Percentiles rank a stretch among this genome's conserved stretches.
Conservation (phyloP, 1,139 yeast species). For the Blastobotrys proliferans region DNA sequence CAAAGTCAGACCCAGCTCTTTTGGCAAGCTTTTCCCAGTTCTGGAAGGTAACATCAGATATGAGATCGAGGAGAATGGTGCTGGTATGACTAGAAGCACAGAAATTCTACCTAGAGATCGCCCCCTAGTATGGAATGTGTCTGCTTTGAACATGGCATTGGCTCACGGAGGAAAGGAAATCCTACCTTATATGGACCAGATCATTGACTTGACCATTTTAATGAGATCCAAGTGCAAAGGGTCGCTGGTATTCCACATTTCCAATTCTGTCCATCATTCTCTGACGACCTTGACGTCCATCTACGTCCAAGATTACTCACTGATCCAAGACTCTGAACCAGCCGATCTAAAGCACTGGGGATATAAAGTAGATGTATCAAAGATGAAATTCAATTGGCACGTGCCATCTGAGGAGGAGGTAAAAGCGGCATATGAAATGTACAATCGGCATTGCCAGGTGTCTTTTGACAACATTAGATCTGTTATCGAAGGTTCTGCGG, state of each 20-base stretch:
- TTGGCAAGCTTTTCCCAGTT: constrained; percentile 44
- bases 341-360: constrained; percentile 34
- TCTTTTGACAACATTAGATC: constrained; percentile 26
- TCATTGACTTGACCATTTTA: constrained; percentile 48
- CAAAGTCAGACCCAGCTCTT: constrained; percentile 54
- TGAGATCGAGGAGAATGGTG: constrained; percentile 78
- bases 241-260: constrained; percentile 44
- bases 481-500: constrained; percentile 29
- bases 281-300: constrained; percentile 58
- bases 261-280: constrained; percentile 61
- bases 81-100: constrained; percentile 68
- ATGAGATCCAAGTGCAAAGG: constrained; percentile 63
- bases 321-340: constrained; percentile 18
- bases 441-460: constrained; percentile 45
- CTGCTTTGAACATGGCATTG: constrained; percentile 65
- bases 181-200: constrained; percentile 43
- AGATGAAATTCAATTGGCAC: constrained; percentile 68
- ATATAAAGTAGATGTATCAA: constrained; percentile 34
- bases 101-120: constrained; percentile 76
- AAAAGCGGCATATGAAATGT: constrained; percentile 56
- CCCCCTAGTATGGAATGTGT: constrained; percentile 66
- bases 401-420: constrained; percentile 58
- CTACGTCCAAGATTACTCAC: constrained; percentile 25
- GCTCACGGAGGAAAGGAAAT: constrained; percentile 61
- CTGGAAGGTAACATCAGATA: constrained; percentile 53